Evolutionary conservation across 306 rosid species (phyloP).

Genomic region (Vicia sativa): DNA sequence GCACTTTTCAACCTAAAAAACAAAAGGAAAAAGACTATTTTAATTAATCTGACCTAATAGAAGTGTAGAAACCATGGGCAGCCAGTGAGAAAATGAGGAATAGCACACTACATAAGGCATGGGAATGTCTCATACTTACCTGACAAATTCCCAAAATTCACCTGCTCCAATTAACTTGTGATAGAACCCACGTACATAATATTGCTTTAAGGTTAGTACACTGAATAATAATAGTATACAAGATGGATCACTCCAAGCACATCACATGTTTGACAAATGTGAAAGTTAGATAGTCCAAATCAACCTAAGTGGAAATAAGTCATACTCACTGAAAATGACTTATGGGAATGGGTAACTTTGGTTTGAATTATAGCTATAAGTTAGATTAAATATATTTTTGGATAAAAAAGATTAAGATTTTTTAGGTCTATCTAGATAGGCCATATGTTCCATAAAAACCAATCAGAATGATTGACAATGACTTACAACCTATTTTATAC

Average conservation of each 20-base stretch:
- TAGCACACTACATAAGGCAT: constrained; percentile 38
- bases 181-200: constrained; percentile 13
- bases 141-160: constrained; percentile 53
- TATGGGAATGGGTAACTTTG: too few relatives aligned
- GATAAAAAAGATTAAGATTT: too few relatives aligned
- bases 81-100: constrained; percentile 38
- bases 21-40: constrained; percentile 34
- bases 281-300: too few relatives aligned
- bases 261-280: constrained; percentile 18
- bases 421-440: too few relatives aligned
- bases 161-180: constrained; percentile 51
- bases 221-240: constrained; percentile 9
- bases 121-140: constrained; percentile 57
- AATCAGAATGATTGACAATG: too few relatives aligned
- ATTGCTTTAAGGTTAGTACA: constrained; percentile 31
- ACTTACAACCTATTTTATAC: too few relatives aligned
- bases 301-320: too few relatives aligned
- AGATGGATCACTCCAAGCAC: constrained; percentile 34
- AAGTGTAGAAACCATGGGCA: constrained; percentile 15
- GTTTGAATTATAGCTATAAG: too few relatives aligned
- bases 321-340: too few relatives aligned
- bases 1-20: constrained; percentile 11
- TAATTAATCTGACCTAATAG: not conserved
- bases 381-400: too few relatives aligned
- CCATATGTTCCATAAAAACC: too few relatives aligned